phyloP scores from a whole-genome alignment of 2,329 filamentous ascomycete species.

The Coniochaeta sp. region DNA sequence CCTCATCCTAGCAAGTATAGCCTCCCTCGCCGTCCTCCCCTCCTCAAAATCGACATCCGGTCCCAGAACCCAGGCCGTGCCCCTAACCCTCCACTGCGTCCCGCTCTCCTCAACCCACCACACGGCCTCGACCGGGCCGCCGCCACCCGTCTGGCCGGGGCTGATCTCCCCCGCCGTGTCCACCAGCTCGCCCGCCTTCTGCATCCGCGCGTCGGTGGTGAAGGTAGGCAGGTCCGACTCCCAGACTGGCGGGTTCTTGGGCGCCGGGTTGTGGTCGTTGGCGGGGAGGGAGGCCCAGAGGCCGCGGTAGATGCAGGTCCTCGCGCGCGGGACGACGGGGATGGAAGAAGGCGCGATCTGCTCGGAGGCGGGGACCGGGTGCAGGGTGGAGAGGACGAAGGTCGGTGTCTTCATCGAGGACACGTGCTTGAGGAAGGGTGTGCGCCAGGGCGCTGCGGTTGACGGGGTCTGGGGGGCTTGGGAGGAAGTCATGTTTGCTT shows the following conservation, averaged over 20 bases:
- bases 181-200: conserved; percentile 69
- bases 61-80: conserved; percentile 67
- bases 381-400: conserved; percentile 45
- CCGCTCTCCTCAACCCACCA: conserved; percentile 68
- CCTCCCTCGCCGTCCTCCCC: conserved; percentile 46
- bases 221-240: conserved; percentile 74
- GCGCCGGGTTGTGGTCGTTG: conserved; percentile 57
- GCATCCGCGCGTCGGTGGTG: conserved; percentile 84
- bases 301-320: conserved; percentile 79
- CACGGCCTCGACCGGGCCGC: conserved; percentile 70
- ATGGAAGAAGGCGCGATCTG: conserved; percentile 18
- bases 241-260: conserved; percentile 60
- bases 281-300: conserved; percentile 69
- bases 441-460: conserved; percentile 43
- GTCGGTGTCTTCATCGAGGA: conserved; percentile 36
- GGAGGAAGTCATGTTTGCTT: background rate
- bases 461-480: conserved; percentile 2
- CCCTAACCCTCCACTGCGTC: conserved; percentile 81
- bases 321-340: conserved; percentile 48
- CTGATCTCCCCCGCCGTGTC: conserved; percentile 36
- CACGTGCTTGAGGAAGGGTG: conserved; percentile 43
- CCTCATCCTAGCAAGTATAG: conserved; percentile 57
- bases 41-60: conserved; percentile 47
- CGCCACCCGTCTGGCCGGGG: conserved; percentile 50
- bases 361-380: conserved; percentile 18